These are phyloP conservation scores for Dentipellis fragilis DNA, from an alignment of 768 basidiomycete genomes.

Conservation along the genomic window DNA sequence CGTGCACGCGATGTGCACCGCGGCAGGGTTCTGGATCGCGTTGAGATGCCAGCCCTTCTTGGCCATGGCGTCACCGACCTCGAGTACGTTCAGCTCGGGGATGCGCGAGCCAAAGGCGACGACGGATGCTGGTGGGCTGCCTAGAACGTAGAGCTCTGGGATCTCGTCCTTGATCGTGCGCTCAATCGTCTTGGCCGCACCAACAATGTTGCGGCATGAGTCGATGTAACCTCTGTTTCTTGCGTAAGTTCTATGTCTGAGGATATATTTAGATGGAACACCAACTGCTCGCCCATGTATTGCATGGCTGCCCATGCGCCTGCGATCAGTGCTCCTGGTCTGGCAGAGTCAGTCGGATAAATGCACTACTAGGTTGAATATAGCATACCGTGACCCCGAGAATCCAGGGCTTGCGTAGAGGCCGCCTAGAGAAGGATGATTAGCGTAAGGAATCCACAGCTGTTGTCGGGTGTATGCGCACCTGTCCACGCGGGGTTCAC, in stretches of 20 bases:
- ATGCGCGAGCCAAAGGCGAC: slow-evolving; percentile 69
- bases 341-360: background rate
- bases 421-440: slow-evolving; percentile 41
- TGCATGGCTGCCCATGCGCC: slow-evolving; percentile 97
- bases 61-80: slow-evolving; percentile 85
- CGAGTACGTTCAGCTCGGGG: slow-evolving; percentile 57
- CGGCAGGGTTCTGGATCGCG: slow-evolving; percentile 67
- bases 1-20: slow-evolving; percentile 90
- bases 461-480: slow-evolving; percentile 19
- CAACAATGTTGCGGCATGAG: slow-evolving; percentile 79
- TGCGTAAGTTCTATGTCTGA: background rate
- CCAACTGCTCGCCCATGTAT: slow-evolving; percentile 79
- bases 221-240: slow-evolving; percentile 67
- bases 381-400: slow-evolving; percentile 74
- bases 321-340: slow-evolving; percentile 72
- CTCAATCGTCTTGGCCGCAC: slow-evolving; percentile 60
- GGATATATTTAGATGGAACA: slow-evolving; percentile 8
- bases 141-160: slow-evolving; percentile 81
- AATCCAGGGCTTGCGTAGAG: slow-evolving; percentile 86
- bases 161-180: slow-evolving; percentile 55
- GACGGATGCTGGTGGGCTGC: slow-evolving; percentile 82
- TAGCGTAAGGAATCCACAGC: slow-evolving; percentile 8
- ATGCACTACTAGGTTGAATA: background rate
- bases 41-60: slow-evolving; percentile 89
- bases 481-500: slow-evolving; percentile 75